Conservation (phyloP, 1,284 basidiomycete genomes). For the Cystobasidium pallidum region DNA sequence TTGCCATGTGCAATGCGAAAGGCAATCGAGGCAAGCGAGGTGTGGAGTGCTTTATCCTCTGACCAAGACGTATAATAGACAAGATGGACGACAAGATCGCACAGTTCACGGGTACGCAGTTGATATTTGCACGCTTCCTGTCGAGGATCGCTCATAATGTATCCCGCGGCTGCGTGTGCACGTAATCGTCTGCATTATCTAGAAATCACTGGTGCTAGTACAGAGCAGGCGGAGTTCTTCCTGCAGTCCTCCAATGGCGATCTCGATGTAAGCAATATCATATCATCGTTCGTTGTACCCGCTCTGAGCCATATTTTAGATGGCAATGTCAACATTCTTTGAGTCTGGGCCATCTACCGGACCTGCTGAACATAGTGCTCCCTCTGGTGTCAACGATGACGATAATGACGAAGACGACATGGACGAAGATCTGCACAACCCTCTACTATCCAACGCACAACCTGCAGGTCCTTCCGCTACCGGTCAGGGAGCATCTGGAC, state of each 20-base stretch:
- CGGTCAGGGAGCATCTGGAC: conserved; percentile 49
- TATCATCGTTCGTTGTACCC: neutral
- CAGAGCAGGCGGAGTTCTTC: conserved; percentile 56
- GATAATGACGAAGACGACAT: conserved; percentile 30
- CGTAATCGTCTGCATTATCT: conserved; percentile 44
- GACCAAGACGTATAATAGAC: neutral
- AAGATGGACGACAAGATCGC: conserved; percentile 42
- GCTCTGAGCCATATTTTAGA: conserved; percentile 43
- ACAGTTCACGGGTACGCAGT: conserved; percentile 38
- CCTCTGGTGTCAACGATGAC: conserved; percentile 9
- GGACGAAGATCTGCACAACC: too few relatives aligned
- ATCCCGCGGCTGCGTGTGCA: neutral
- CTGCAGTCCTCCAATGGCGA: conserved; percentile 56
- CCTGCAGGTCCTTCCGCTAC: conserved; percentile 20
- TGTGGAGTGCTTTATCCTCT: neutral
- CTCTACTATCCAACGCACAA: conserved; percentile 13
- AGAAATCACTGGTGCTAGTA: conserved; percentile 55
- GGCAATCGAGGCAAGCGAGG: neutral
- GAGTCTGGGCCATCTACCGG: conserved; percentile 51
- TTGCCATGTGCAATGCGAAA: neutral
- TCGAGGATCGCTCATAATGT: conserved; percentile 1
- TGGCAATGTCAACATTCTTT: conserved; percentile 57
- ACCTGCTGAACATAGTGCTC: conserved; percentile 35
- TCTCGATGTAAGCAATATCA: conserved; percentile 48
- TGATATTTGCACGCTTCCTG: neutral